These are phyloP conservation scores for Collariella sp. DNA, from an alignment of 495 filamentous ascomycete species.

Conservation along the genomic window DNA sequence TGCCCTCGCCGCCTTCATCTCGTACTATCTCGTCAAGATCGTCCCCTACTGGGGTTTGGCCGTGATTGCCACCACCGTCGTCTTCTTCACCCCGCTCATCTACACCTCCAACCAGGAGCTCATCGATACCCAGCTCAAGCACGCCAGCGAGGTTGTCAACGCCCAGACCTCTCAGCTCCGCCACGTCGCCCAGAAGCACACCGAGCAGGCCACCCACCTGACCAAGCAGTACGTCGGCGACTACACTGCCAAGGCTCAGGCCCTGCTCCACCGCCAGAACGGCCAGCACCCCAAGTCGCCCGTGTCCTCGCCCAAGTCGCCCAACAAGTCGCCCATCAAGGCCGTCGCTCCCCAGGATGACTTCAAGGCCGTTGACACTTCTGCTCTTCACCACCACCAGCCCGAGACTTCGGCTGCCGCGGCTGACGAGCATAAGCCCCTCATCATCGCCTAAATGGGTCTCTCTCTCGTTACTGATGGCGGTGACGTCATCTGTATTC, in stretches of 20 bases:
- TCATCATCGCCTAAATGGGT: constrained; percentile 26
- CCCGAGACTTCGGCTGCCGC: constrained; percentile 10
- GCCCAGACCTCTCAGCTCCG: constrained; percentile 75
- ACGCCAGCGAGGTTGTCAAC: constrained; percentile 61
- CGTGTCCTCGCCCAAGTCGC: too few relatives aligned
- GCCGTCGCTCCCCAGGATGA: constrained; percentile 1
- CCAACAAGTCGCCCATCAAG: neutral
- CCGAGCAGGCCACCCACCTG: constrained; percentile 62
- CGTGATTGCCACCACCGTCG: constrained; percentile 61
- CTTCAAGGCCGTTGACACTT: constrained; percentile 14
- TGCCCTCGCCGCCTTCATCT: constrained; percentile 60
- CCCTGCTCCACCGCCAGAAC: constrained; percentile 43
- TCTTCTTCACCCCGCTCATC: constrained; percentile 80
- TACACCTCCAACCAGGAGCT: constrained; percentile 90
- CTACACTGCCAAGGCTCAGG: constrained; percentile 77
- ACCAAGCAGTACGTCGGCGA: constrained; percentile 76
- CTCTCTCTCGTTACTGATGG: neutral
- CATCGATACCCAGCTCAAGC: constrained; percentile 76
- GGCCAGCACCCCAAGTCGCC: constrained; percentile 18
- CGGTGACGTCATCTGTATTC: neutral
- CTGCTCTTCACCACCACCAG: neutral
- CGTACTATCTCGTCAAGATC: constrained; percentile 90
- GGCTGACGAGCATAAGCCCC: constrained; percentile 33
- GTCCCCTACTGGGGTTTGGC: constrained; percentile 88
- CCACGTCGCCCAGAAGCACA: constrained; percentile 73